A percentile compares a stretch with the other conserved stretches of the same genome.
Conservation (phyloP, 768 basidiomycete species). For the Fibroporia radiculosa region DNA sequence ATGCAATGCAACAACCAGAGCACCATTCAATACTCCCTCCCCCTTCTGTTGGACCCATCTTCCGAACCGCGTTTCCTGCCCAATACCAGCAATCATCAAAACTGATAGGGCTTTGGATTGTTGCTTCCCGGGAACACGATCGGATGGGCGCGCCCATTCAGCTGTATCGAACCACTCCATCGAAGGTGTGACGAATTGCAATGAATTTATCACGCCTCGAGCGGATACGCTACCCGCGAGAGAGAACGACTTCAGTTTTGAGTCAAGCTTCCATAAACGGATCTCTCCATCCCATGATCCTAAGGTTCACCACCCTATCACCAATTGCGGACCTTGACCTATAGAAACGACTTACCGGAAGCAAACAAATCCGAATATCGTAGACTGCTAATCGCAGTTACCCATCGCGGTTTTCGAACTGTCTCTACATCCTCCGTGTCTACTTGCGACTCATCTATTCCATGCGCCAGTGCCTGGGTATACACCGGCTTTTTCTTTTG, state of each 20-base stretch:
- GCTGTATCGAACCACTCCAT: slow-evolving; percentile 33
- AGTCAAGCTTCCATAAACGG: slow-evolving; percentile 86
- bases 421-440: slow-evolving; percentile 65
- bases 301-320: slow-evolving; percentile 22
- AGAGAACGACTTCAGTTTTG: slow-evolving; percentile 70
- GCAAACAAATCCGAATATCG: slow-evolving; percentile 88
- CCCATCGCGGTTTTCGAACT: slow-evolving; percentile 80
- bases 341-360: slow-evolving; percentile 51
- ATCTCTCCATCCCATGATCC: slow-evolving; percentile 93
- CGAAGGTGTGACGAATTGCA: slow-evolving; percentile 66
- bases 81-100: slow-evolving; percentile 72
- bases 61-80: slow-evolving; percentile 85
- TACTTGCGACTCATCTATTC: slow-evolving; percentile 62
- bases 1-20: slow-evolving; percentile 53
- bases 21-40: slow-evolving; percentile 62
- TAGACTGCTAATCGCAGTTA: slow-evolving; percentile 75
- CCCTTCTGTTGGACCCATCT: slow-evolving; percentile 80
- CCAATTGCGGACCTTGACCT: not conserved
- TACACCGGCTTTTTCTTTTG: slow-evolving; percentile 94
- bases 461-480: slow-evolving; percentile 81
- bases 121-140: slow-evolving; percentile 16
- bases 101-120: slow-evolving; percentile 19
- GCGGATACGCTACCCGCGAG: slow-evolving; percentile 56
- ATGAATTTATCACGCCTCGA: slow-evolving; percentile 81
- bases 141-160: slow-evolving; percentile 27